These are phyloP conservation scores for Beta corolliflora DNA, from an alignment of 179 eudicot genomes.

Conservation along the genomic window DNA sequence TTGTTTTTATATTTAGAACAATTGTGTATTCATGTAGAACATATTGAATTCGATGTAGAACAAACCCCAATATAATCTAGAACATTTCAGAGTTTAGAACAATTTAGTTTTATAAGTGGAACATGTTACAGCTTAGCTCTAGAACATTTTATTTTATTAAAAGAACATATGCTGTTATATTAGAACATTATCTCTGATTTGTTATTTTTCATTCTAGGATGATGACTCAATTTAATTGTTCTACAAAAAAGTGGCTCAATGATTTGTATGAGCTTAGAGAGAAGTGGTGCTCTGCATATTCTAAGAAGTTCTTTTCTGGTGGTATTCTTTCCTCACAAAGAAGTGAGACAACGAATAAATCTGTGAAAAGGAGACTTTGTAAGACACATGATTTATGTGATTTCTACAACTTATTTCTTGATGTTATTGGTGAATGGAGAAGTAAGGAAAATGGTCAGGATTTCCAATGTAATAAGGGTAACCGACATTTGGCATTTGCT, in stretches of 20 bases:
- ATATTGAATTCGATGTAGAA: no score
- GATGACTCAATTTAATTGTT: background rate
- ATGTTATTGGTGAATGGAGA: slow-evolving; percentile 2
- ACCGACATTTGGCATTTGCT: background rate
- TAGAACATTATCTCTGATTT: no score
- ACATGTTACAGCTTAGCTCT: no score
- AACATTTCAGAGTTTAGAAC: no score
- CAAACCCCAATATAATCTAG: no score
- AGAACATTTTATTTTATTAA: no score
- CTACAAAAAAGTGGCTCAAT: background rate
- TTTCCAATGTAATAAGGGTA: background rate
- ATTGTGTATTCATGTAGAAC: no score
- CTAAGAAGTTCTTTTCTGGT: slow-evolving; percentile 10
- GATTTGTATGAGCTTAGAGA: background rate
- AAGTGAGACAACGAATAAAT: slow-evolving; percentile 4
- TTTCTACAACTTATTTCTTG: background rate
- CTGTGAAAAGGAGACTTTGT: background rate
- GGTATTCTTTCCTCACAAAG: slow-evolving; percentile 1
- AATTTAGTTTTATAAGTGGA: no score
- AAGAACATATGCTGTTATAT: background rate
- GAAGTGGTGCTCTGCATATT: slow-evolving; percentile 7
- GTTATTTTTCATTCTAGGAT: background rate
- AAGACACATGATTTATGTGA: background rate
- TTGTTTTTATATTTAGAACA: no score
- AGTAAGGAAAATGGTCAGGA: slow-evolving; percentile 9